Conservation (phyloP, 176 grass and related monocot genomes). For the Oryza brachyantha region DNA sequence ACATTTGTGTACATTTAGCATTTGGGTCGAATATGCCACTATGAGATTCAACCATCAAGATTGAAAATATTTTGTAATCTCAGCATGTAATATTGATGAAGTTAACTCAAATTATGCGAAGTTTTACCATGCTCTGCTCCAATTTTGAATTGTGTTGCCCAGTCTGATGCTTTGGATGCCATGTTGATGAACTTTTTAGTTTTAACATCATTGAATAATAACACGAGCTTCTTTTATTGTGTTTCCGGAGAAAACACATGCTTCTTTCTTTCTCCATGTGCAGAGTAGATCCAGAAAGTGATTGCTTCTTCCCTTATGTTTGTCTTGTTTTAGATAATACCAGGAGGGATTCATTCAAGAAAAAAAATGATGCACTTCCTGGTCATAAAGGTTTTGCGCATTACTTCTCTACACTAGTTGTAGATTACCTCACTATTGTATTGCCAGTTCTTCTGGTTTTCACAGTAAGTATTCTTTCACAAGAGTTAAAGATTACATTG, state of each 20-base stretch:
- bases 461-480: constrained; percentile 48
- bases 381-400: constrained; percentile 41
- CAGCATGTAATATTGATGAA: neutral
- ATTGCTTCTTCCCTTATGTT: constrained; percentile 8
- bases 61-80: neutral
- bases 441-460: constrained; percentile 78
- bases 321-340: constrained; percentile 40
- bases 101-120: neutral
- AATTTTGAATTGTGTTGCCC: neutral
- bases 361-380: constrained; percentile 47
- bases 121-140: neutral
- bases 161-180: neutral
- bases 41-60: neutral
- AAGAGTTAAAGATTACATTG: constrained; percentile 11
- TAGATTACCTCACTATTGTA: constrained; percentile 70
- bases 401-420: constrained; percentile 45
- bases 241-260: neutral
- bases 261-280: constrained; percentile 24
- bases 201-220: neutral
- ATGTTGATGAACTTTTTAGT: neutral
- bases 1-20: neutral
- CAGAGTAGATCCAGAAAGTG: constrained; percentile 11
- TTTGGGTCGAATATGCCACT: neutral
- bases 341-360: constrained; percentile 39
- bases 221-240: neutral